Conservation (phyloP, 2,329 filamentous ascomycete species). For the Trichophyton schoenleinii region DNA sequence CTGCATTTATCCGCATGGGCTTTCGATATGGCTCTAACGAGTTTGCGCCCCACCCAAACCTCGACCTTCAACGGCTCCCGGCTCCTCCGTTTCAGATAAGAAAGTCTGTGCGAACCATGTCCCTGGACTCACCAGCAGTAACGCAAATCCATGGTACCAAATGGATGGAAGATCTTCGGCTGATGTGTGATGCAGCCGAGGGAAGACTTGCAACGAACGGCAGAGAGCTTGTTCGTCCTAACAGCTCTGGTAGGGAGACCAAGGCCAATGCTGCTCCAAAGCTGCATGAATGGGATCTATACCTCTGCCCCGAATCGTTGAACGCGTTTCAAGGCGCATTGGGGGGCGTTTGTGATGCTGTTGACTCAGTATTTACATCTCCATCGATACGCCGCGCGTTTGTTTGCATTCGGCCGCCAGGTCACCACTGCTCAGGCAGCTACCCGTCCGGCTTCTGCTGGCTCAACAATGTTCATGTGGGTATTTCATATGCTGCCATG, state of each 20-base stretch:
- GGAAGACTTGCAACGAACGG: constrained; percentile 61
- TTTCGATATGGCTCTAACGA: constrained; percentile 61
- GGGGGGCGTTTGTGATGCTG: constrained; percentile 83
- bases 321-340: constrained; percentile 81
- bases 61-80: constrained; percentile 43
- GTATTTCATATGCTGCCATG: constrained; percentile 79
- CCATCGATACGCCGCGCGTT: constrained; percentile 63
- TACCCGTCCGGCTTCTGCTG: constrained; percentile 95
- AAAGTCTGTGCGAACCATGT: constrained; percentile 60
- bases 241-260: constrained; percentile 26
- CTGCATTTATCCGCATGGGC: constrained; percentile 83
- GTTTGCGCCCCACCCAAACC: constrained; percentile 53
- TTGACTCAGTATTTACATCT: constrained; percentile 66
- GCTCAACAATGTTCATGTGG: constrained; percentile 96
- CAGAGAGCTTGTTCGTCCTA: constrained; percentile 62
- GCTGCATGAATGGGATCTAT: constrained; percentile 81
- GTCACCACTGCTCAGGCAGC: constrained; percentile 84
- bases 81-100: constrained; percentile 69
- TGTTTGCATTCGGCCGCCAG: constrained; percentile 81
- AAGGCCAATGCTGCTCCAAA: constrained; percentile 35
- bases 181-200: constrained; percentile 72
- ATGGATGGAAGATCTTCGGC: constrained; percentile 86
- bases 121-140: constrained; percentile 62
- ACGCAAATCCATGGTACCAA: constrained; percentile 80
- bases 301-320: constrained; percentile 74